These are phyloP conservation scores for Ulota crispa DNA, from an alignment of 225 moss, liverwort and hornwort species.

Conservation along the genomic window DNA sequence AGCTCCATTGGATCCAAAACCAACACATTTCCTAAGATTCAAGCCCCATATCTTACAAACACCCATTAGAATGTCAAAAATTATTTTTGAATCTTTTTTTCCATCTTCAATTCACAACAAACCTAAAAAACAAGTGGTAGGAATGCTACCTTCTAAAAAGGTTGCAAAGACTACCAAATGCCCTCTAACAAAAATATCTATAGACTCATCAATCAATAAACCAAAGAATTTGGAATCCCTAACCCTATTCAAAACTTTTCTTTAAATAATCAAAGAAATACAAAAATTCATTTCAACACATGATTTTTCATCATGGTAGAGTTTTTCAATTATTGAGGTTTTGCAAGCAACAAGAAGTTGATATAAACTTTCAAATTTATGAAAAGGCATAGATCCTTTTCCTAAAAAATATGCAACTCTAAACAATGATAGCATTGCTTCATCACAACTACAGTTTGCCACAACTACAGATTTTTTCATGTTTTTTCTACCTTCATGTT, in stretches of 20 bases:
- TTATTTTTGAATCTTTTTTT: neutral
- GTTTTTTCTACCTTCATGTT: too few relatives aligned
- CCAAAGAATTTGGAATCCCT: neutral
- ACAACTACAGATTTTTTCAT: too few relatives aligned
- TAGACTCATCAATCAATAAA: neutral
- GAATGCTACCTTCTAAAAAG: neutral
- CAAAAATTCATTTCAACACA: neutral
- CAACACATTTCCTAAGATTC: neutral
- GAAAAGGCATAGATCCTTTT: neutral
- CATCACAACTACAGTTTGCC: too few relatives aligned
- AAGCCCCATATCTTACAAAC: neutral
- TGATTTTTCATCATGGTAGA: neutral
- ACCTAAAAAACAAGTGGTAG: neutral
- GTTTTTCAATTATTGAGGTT: neutral
- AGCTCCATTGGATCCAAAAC: neutral
- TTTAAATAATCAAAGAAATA: neutral
- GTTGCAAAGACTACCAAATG: neutral
- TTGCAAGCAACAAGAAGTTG: neutral
- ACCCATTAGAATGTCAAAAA: neutral
- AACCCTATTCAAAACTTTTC: neutral
- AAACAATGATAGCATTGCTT: neutral
- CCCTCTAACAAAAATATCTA: neutral
- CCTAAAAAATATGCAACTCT: neutral
- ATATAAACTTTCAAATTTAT: neutral
- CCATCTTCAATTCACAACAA: neutral